Percentiles rank a stretch among this genome's conserved stretches.
Conservation (phyloP, 768 basidiomycete species). For the Gymnopilus junonius region DNA sequence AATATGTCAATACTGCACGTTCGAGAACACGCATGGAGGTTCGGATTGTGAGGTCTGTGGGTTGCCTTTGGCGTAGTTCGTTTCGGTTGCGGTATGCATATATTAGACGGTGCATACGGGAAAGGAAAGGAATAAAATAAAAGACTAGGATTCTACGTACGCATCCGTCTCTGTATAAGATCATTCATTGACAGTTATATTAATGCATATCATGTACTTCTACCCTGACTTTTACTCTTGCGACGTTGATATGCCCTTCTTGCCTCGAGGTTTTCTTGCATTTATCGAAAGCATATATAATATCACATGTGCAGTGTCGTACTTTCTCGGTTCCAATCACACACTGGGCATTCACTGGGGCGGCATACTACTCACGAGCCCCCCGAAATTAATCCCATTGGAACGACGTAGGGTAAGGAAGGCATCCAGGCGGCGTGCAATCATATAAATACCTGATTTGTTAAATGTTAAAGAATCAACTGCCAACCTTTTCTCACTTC, state of each 20-base stretch:
- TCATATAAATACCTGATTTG: neutral
- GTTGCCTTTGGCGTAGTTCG: slow-evolving; percentile 64
- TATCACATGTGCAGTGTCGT: neutral
- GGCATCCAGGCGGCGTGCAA: neutral
- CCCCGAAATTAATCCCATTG: neutral
- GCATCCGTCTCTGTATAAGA: neutral
- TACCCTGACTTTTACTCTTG: too few species aligned
- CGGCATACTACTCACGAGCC: too few species aligned
- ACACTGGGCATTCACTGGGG: too few species aligned
- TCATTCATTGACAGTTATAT: neutral
- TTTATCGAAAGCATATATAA: neutral
- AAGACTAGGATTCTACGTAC: neutral
- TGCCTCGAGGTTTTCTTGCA: neutral
- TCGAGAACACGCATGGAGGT: slow-evolving; percentile 75
- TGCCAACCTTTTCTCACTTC: too few species aligned
- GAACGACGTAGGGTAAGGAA: neutral
- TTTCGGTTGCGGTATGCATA: neutral
- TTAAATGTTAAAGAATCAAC: neutral
- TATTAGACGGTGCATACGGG: neutral
- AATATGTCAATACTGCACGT: slow-evolving; percentile 92
- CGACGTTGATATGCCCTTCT: neutral
- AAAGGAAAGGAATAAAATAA: neutral
- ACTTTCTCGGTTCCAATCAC: neutral
- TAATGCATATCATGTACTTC: neutral
- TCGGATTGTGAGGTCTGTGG: slow-evolving; percentile 95